A percentile compares a stretch with the other conserved stretches of the same genome.
Evolutionary conservation across 345 rosid genomes (phyloP).

Genomic region (Ceriops tagal): DNA sequence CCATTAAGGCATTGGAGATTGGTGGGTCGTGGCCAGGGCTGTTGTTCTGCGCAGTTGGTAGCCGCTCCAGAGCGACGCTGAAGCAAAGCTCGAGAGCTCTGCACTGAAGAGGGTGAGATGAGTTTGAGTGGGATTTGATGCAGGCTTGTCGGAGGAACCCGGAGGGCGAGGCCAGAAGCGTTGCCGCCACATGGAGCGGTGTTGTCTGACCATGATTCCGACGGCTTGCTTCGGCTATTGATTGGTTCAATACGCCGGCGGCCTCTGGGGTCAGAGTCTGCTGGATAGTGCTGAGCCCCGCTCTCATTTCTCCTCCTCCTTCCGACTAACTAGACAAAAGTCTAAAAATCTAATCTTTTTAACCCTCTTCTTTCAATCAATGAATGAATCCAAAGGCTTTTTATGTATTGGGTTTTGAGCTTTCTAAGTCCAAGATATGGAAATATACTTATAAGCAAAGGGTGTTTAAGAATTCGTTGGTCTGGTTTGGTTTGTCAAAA

Average conservation of each 20-base stretch:
- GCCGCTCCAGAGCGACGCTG: slow-evolving; percentile 92
- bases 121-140: slow-evolving; percentile 94
- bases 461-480: not conserved
- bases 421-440: too few relatives aligned
- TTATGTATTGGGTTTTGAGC: too few relatives aligned
- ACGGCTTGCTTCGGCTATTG: slow-evolving; percentile 84
- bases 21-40: slow-evolving; percentile 65
- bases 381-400: too few relatives aligned
- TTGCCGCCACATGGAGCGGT: slow-evolving; percentile 92
- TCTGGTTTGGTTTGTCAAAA: not conserved
- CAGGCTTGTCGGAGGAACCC: slow-evolving; percentile 98
- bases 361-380: too few relatives aligned
- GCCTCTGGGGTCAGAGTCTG: slow-evolving; percentile 98
- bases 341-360: too few relatives aligned
- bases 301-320: slow-evolving; percentile 61
- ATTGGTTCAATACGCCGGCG: slow-evolving; percentile 74
- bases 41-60: slow-evolving; percentile 56
- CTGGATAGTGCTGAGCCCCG: slow-evolving; percentile 88
- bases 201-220: slow-evolving; percentile 96
- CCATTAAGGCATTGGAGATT: slow-evolving; percentile 94
- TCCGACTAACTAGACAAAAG: too few relatives aligned
- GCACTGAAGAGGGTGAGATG: slow-evolving; percentile 97
- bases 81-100: slow-evolving; percentile 98
- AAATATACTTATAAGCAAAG: too few relatives aligned
- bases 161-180: slow-evolving; percentile 71